Evolutionary conservation across 139 green algal species (phyloP), one percentile per base, ranked within the genome.

Genomic region (Chlorella sp.): DNA sequence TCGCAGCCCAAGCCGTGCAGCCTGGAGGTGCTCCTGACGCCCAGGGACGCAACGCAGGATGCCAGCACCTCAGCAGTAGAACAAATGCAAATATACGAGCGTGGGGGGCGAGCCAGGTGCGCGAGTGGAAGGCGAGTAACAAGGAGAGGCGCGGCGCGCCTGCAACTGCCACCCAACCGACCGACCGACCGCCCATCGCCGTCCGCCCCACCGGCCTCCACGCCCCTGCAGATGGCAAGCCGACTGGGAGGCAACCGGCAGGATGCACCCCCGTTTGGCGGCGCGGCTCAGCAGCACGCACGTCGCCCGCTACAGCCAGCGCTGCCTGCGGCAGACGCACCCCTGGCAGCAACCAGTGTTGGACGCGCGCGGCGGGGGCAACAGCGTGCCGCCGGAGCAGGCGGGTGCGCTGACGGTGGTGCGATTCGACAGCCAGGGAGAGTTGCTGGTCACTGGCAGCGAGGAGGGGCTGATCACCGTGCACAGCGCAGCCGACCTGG

Each of bases 371-470:
- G 40, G 5, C 40, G n/a, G n/a, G n/a, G n/a, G n/a, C n/a, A n/a
- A n/a, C n/a, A n/a, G n/a, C n/a, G n/a, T 75, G n/a, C 55, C 69
- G 33, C 69, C 53, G 0, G 72, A 78, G 25, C 60, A 68, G 8
- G 61, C 62, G 5, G 72, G 40, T 0, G 7, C 5, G 36, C 40
- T 80, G 14, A 63, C 72, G 15, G 55, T 31, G n/a, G 61, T 36
- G 2, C 38, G 65, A 38, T 76, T 77, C 33, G 79, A 84, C 55
- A 71, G 64, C 41, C 15, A 50, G 3, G 79, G 79, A 11, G 79
- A 84, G 50, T 56, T 84, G 56, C 72, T 81, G 50, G 65, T 71
- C 27, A 64, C 65, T 4, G 65, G 51, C 29, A 68, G 65, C 38
- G 63, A 75, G 23, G 56, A 66, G 35, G 71, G 73, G 11, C 35